A percentile compares a stretch with the other conserved stretches of the same genome.
These are phyloP conservation scores for Saturnispora diversa DNA, from an alignment of 805 yeast genomes.

Conservation along the genomic window DNA sequence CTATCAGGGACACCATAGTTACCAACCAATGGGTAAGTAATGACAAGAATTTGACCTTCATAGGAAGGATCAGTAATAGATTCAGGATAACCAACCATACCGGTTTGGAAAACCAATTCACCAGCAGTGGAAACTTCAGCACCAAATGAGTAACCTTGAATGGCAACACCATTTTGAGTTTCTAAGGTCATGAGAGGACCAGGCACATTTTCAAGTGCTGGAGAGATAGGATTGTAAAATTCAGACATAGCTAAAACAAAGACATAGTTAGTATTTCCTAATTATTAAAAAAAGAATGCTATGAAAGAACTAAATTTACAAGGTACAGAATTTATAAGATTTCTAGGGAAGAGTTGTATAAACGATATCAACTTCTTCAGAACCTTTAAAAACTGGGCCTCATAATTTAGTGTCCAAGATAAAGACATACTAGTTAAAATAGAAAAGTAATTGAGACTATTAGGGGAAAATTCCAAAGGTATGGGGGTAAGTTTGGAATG, in stretches of 20 bases:
- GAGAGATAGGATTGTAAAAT: constrained; percentile 75
- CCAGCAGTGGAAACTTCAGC: constrained; percentile 86
- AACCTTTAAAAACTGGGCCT: too few relatives aligned
- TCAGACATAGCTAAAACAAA: constrained; percentile 6
- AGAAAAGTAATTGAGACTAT: constrained; percentile 2
- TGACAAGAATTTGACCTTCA: constrained; percentile 91
- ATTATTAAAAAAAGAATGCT: not conserved
- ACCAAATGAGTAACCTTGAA: constrained; percentile 97
- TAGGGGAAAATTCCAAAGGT: constrained; percentile 10
- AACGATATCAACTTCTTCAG: too few relatives aligned
- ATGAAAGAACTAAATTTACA: too few relatives aligned
- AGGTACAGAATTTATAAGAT: too few relatives aligned
- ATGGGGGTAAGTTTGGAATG: constrained; percentile 11
- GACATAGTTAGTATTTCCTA: not conserved
- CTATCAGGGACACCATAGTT: constrained; percentile 99
- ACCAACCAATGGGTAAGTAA: constrained; percentile 96
- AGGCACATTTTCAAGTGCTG: constrained; percentile 78
- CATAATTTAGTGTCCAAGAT: not conserved
- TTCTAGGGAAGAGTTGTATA: too few relatives aligned
- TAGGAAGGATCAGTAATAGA: constrained; percentile 99
- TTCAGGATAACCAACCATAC: constrained; percentile 99
- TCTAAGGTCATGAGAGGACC: constrained; percentile 82
- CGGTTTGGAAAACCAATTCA: constrained; percentile 98
- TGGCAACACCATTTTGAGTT: constrained; percentile 73
- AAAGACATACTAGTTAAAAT: constrained; percentile 1